phyloP scores from a whole-genome alignment of 176 grass and related monocot genomes.

The Rhipidocladum racemiflorum region DNA sequence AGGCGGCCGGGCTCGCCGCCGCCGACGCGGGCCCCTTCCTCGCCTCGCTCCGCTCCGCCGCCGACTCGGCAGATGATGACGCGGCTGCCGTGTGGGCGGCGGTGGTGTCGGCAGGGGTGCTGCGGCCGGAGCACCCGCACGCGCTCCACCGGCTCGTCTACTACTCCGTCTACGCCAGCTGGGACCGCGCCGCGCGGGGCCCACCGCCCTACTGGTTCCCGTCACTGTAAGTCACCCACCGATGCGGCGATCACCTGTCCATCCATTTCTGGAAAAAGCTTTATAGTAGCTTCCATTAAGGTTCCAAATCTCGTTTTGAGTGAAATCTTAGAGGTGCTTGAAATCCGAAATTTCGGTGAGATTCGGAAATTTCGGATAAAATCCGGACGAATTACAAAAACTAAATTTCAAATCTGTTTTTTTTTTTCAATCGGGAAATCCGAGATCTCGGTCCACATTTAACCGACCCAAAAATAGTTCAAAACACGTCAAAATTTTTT shows the following conservation, averaged over 20 bases:
- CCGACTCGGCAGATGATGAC: neutral
- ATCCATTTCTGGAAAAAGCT: neutral
- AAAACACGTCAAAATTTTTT: too few species aligned
- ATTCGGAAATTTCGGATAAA: too few species aligned
- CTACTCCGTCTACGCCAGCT: conserved; percentile 72
- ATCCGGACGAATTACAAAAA: too few species aligned
- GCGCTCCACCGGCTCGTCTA: conserved; percentile 91
- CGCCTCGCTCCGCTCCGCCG: conserved; percentile 38
- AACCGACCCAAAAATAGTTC: too few species aligned
- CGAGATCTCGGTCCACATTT: too few species aligned
- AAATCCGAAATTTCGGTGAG: too few species aligned
- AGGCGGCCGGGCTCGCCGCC: conserved; percentile 36
- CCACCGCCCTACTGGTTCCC: conserved; percentile 96
- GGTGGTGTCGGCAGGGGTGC: conserved; percentile 33
- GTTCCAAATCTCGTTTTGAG: too few species aligned
- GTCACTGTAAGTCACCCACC: conserved; percentile 46
- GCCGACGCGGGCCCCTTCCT: conserved; percentile 43
- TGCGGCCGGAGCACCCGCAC: conserved; percentile 83
- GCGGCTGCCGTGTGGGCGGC: conserved; percentile 54
- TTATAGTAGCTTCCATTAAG: neutral
- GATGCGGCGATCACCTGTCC: neutral
- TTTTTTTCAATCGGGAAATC: too few species aligned
- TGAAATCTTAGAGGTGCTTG: too few species aligned
- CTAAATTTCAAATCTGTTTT: too few species aligned
- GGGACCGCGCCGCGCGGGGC: conserved; percentile 58